Evolutionary conservation across 2,329 filamentous ascomycete species (phyloP).

Genomic region (Xylariaceae sp.): DNA sequence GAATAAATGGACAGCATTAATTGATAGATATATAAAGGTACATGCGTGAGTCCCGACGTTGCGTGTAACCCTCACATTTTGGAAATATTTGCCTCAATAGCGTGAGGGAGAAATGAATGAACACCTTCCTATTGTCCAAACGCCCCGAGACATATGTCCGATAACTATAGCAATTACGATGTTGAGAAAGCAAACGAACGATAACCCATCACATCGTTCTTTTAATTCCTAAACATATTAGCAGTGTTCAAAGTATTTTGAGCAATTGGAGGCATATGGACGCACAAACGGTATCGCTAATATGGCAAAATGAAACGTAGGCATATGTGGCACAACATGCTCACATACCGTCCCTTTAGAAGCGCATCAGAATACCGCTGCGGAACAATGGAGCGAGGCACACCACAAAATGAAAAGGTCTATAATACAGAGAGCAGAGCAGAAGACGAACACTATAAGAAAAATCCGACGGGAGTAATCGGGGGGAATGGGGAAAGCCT

Average conservation of each 20-base stretch:
- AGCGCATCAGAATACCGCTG: constrained; percentile 25
- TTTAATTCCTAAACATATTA: constrained; percentile 24
- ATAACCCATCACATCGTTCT: constrained; percentile 21
- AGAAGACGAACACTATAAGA: neutral
- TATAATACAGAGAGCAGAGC: neutral
- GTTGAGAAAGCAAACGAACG: neutral
- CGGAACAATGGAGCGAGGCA: neutral
- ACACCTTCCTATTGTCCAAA: neutral
- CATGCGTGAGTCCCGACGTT: neutral
- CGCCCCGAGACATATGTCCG: constrained; percentile 11
- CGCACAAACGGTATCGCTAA: neutral
- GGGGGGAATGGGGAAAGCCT: neutral
- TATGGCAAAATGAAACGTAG: constrained; percentile 2
- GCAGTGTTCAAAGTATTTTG: neutral
- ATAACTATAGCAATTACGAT: neutral
- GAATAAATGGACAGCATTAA: too few species aligned
- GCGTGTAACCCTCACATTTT: neutral
- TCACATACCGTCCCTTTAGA: constrained; percentile 37
- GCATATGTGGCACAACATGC: neutral
- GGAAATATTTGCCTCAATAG: neutral
- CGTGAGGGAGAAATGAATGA: too few species aligned
- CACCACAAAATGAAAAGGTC: neutral
- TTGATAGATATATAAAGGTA: too few species aligned
- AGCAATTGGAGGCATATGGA: neutral
- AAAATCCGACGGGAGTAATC: neutral